Percentiles rank a stretch among this genome's conserved stretches.
phyloP scores from a whole-genome alignment of 768 basidiomycete species.

The Leccinum obscurum region DNA sequence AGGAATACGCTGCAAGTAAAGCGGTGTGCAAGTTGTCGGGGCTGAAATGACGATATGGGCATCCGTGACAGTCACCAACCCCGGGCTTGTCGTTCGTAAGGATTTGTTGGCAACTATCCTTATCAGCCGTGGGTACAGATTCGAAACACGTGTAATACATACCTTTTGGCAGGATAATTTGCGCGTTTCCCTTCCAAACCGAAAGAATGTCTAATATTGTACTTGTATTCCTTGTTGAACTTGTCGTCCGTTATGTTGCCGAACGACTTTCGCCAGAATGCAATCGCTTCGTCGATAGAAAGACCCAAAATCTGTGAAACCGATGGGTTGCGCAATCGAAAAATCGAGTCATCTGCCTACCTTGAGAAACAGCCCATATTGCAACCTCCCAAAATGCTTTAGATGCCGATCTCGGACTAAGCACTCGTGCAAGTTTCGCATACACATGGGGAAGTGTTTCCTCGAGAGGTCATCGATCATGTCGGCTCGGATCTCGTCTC shows the following conservation, averaged over 20 bases:
- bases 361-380: slow-evolving; percentile 95
- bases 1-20: slow-evolving; percentile 66
- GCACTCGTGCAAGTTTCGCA: slow-evolving; percentile 85
- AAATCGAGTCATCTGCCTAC: slow-evolving; percentile 38
- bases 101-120: slow-evolving; percentile 82
- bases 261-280: slow-evolving; percentile 93
- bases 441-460: slow-evolving; percentile 94
- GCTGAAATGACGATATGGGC: slow-evolving; percentile 90
- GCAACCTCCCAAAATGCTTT: slow-evolving; percentile 88
- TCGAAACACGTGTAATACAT: slow-evolving; percentile 12
- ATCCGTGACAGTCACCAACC: slow-evolving; percentile 74
- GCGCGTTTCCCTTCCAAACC: slow-evolving; percentile 93
- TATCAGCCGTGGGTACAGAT: slow-evolving; percentile 1
- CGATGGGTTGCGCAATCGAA: slow-evolving; percentile 1
- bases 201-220: slow-evolving; percentile 95
- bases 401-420: slow-evolving; percentile 79
- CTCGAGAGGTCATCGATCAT: slow-evolving; percentile 88
- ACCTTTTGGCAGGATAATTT: slow-evolving; percentile 94
- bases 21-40: slow-evolving; percentile 79
- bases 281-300: slow-evolving; percentile 89
- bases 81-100: slow-evolving; percentile 68
- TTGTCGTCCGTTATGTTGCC: slow-evolving; percentile 80
- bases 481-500: slow-evolving; percentile 81
- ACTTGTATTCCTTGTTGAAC: slow-evolving; percentile 97
- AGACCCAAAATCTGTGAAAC: slow-evolving; percentile 77